Evolutionary conservation across 495 filamentous ascomycete species (phyloP).

Genomic region (Rostrohypoxylon terebratum): DNA sequence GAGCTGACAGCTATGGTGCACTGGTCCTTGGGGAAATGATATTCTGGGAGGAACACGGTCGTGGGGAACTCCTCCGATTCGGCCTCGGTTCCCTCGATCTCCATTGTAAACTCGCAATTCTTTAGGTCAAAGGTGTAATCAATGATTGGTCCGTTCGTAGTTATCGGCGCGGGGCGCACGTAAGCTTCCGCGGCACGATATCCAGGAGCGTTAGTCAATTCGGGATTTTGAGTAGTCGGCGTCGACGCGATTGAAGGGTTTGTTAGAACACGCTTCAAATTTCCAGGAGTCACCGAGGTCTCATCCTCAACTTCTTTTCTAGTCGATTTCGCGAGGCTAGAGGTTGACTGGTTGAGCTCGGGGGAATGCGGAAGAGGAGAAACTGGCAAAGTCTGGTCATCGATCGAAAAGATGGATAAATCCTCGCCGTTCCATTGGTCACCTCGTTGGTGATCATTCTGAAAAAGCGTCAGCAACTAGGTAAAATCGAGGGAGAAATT

Average conservation of each 20-base stretch:
- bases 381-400: conserved; percentile 78
- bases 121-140: conserved; percentile 82
- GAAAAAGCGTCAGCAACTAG: conserved; percentile 18
- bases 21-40: conserved; percentile 84
- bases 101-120: conserved; percentile 77
- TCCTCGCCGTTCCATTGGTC: conserved; percentile 99
- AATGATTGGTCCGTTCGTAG: conserved; percentile 73
- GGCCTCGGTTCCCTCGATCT: conserved; percentile 65
- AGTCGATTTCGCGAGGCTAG: conserved; percentile 48
- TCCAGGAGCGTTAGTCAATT: conserved; percentile 70
- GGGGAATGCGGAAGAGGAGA: conserved; percentile 57
- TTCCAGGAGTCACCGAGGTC: conserved; percentile 70
- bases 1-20: conserved; percentile 79
- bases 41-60: conserved; percentile 88
- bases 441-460: conserved; percentile 90
- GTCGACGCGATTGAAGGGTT: conserved; percentile 76
- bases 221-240: conserved; percentile 61
- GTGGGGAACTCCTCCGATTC: conserved; percentile 74
- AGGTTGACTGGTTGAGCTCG: conserved; percentile 53
- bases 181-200: conserved; percentile 93
- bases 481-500: neutral
- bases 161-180: conserved; percentile 85
- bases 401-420: conserved; percentile 85
- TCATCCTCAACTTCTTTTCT: conserved; percentile 64
- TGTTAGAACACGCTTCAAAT: conserved; percentile 77